Base-by-base conservation (phyloP, 2,329 filamentous ascomycete species). In the Ceratocystis ficicola region DNA sequence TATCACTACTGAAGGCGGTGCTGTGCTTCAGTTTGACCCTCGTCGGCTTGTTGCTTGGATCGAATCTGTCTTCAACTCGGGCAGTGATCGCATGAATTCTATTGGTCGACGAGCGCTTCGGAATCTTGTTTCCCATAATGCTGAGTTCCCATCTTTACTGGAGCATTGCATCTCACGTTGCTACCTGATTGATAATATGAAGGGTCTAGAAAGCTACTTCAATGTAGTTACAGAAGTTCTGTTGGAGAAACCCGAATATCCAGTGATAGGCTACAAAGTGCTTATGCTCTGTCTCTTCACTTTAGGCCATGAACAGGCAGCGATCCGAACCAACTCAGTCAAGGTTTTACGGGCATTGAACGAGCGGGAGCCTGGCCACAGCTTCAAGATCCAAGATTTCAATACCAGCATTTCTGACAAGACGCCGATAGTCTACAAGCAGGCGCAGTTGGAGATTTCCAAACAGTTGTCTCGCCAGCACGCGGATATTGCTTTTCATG, bases 341-440 rank as follows among this genome's bases (percentile, higher is more conserved):
- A 84, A 86, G 62, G 79, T 97, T 41, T 79, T 99, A 12, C 84
- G 91, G 50, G 86, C 85, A 0, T 78, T 97, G 1, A 94, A 97
- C 74, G 86, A 91, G 70, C 84, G 90, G 28, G 89, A 94, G 69
- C 88, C 74, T 65, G 76, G 76, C 2, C 79, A 89, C 70, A 94
- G 85, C 69, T 96, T 93, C 1, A 95, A 95, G 72, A 85, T 99
- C 5, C 90, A 96, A 73, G 94, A 99, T 73, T 95, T 96, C 67
- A 94, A 99, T 72, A 97, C 99, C 71, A 96, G 92, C 73, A 94
- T 99, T 67, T 95, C 93, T 0, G 95, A 99, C 76, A 97, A 96
- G 76, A 99, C 95, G 0, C 95, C 95, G 70, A 92, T 93, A 0
- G 93, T 99, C 2, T 99, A 97, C 76, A 99, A 99, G 76, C 80